Percentiles rank a stretch among this genome's conserved stretches.
Conservation (phyloP, 1,284 basidiomycete species). For the Malassezia arunalokei region DNA sequence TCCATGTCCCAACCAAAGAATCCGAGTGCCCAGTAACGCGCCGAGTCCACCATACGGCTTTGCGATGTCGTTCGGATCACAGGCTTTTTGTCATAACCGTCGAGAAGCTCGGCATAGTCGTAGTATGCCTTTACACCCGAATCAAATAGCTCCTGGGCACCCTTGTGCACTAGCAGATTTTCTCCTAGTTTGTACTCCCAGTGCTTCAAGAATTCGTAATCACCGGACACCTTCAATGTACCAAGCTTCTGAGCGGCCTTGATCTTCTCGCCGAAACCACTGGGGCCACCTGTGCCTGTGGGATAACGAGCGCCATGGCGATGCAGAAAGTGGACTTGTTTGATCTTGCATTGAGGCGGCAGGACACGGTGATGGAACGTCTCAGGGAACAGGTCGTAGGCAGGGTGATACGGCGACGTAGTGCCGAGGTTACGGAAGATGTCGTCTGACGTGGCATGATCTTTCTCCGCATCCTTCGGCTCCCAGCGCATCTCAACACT, state of each 20-base stretch:
- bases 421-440: conserved; percentile 28
- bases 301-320: conserved; percentile 41
- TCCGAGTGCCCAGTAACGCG: conserved; percentile 54
- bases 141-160: conserved; percentile 57
- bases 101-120: conserved; percentile 39
- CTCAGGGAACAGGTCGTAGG: conserved; percentile 9
- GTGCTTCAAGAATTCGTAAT: conserved; percentile 61
- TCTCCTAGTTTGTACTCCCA: conserved; percentile 53
- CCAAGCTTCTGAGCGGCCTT: neutral
- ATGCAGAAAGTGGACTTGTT: conserved; percentile 37
- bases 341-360: conserved; percentile 19
- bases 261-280: neutral
- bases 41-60: conserved; percentile 73
- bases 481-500: conserved; percentile 22
- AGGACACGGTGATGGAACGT: conserved; percentile 4
- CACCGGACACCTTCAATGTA: conserved; percentile 50
- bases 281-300: conserved; percentile 1
- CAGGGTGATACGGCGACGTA: conserved; percentile 3
- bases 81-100: conserved; percentile 27
- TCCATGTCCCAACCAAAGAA: conserved; percentile 28
- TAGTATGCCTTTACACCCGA: conserved; percentile 34
- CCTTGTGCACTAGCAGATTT: conserved; percentile 68
- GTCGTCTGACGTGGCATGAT: conserved; percentile 18
- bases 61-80: conserved; percentile 45
- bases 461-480: conserved; percentile 16